Percentiles rank a stretch among this genome's conserved stretches.
These are phyloP conservation scores for Chaetomiaceae sp. DNA, from an alignment of 2,329 filamentous ascomycete species.

Conservation along the genomic window DNA sequence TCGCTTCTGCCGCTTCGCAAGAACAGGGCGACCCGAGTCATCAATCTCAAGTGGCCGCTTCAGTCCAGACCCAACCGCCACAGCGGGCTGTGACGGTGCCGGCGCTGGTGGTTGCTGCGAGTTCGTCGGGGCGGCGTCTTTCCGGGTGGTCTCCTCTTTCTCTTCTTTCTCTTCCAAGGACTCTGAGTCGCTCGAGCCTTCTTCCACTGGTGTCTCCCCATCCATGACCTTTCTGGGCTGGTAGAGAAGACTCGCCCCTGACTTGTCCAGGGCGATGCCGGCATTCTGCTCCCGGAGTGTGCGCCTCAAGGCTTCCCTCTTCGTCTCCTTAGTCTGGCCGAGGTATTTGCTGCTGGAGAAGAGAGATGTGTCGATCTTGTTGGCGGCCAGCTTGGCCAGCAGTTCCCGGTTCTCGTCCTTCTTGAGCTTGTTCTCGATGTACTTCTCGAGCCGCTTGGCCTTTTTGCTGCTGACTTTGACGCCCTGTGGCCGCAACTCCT, in stretches of 20 bases:
- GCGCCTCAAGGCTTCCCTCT: slow-evolving; percentile 61
- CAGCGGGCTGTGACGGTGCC: slow-evolving; percentile 12
- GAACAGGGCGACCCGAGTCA: slow-evolving; percentile 71
- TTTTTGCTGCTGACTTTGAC: slow-evolving; percentile 60
- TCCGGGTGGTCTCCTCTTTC: slow-evolving; percentile 13
- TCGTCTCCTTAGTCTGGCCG: slow-evolving; percentile 67
- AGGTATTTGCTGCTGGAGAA: slow-evolving; percentile 75
- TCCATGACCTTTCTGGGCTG: slow-evolving; percentile 36
- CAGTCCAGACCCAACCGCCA: slow-evolving; percentile 65
- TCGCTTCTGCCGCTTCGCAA: slow-evolving; percentile 76
- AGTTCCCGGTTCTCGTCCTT: slow-evolving; percentile 89
- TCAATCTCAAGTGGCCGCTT: slow-evolving; percentile 82
- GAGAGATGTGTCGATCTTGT: slow-evolving; percentile 75
- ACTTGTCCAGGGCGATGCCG: slow-evolving; percentile 53
- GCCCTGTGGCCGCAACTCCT: slow-evolving; percentile 48
- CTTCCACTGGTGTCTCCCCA: slow-evolving; percentile 28
- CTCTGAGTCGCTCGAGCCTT: slow-evolving; percentile 20
- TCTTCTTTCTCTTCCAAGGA: slow-evolving; percentile 24
- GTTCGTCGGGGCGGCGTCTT: slow-evolving; percentile 1
- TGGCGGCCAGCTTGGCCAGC: slow-evolving; percentile 73
- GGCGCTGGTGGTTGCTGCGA: background rate
- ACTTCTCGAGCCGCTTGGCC: slow-evolving; percentile 63
- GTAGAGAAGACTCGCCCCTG: slow-evolving; percentile 53
- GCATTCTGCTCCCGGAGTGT: slow-evolving; percentile 61
- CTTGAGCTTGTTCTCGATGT: slow-evolving; percentile 82